Base-by-base conservation (phyloP, 2,329 filamentous ascomycete species). In the Penicillium sp. region DNA sequence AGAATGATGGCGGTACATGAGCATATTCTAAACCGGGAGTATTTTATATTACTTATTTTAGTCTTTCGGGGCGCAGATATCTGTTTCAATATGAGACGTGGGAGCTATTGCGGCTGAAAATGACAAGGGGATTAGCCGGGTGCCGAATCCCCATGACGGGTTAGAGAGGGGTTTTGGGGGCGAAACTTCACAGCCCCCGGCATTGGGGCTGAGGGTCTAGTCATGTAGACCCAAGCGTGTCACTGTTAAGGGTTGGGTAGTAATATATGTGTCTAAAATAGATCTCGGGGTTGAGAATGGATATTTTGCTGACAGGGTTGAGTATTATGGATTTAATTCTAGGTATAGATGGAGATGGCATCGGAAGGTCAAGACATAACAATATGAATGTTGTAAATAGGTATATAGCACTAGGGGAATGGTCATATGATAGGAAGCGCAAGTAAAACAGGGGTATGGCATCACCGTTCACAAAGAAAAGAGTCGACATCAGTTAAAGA, bases 401-500 rank as follows among this genome's bases (percentile, higher is more conserved):
- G 47, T 36, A 55, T 55, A 44, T 45, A 55, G 40, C 35, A 55
- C 40, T 40, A 45, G 12, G 41, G 22, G 17, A 45, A 30, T 52
- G 33, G 35, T 55, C 46, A 38, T 50, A 54, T 54, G 37, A 37
- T 35, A 50, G 5, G 30, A 35, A 31, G 38, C 22, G 55, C 41
- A 48, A 51, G 35, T 41, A 54, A 37, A 42, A 49, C 44, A 42
- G 56, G 53, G 55, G 45, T 57, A 54, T 58, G 51, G 51, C 50
- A 37, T 41, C 44, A 54, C 40, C 37, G 41, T 49, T 42, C 45
- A 50, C 33, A 44, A 33, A 50, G 45, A 30, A 48, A 54, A 35
- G 31, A 37, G 26, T 42, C 41, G 26, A 56, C 33, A 56, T 46
- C 25, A 55, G 30, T 14, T 28, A 54, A 48, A 30, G 14, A 48